Evolutionary conservation across 305 asterid species (phyloP).

Genomic region (Fraxinus sp.): DNA sequence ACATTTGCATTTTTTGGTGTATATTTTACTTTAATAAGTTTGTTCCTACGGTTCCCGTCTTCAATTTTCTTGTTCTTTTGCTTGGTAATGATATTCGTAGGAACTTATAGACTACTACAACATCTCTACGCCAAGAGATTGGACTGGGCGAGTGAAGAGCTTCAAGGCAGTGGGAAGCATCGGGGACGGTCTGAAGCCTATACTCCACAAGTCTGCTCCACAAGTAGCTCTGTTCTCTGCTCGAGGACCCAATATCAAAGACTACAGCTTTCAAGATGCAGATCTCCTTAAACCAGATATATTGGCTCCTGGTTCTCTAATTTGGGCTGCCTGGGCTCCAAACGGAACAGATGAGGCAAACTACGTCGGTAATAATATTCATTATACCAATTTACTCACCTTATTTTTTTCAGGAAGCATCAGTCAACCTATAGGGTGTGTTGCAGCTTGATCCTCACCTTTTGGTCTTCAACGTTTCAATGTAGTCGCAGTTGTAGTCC

Average conservation of each 20-base stretch:
- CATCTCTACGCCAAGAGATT: constrained; percentile 79
- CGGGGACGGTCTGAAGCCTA: constrained; percentile 86
- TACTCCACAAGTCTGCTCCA: constrained; percentile 94
- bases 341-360: constrained; percentile 96
- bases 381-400: not conserved
- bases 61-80: constrained; percentile 6
- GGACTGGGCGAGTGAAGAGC: constrained; percentile 93
- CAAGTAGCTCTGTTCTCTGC: constrained; percentile 96
- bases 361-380: constrained; percentile 57
- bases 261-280: constrained; percentile 89
- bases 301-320: constrained; percentile 94
- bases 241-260: constrained; percentile 96
- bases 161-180: constrained; percentile 84
- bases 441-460: not conserved
- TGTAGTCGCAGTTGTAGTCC: not conserved
- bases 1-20: not conserved
- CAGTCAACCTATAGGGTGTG: not conserved
- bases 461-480: not conserved
- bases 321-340: constrained; percentile 99
- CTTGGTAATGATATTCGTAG: constrained; percentile 39
- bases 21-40: not conserved
- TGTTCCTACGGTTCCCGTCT: constrained; percentile 1
- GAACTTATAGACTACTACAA: constrained; percentile 93
- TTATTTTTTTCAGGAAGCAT: not conserved
- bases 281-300: constrained; percentile 97